phyloP scores from a whole-genome alignment of 2,329 filamentous ascomycete species.

The Gaeumannomyces sp. region DNA sequence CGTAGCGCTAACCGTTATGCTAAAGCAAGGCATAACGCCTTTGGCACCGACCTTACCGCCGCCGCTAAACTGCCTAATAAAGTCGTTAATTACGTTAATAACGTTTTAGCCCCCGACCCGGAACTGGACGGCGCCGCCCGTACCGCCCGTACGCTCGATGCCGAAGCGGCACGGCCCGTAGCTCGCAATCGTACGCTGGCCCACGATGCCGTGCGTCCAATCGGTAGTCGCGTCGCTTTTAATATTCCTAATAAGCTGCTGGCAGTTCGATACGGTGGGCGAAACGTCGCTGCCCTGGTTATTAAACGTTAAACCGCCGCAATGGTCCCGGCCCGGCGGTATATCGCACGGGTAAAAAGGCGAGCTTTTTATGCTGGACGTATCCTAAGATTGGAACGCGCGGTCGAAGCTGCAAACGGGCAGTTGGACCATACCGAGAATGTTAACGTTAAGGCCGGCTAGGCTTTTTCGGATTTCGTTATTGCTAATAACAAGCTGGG shows the following conservation, averaged over 20 bases:
- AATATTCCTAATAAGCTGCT: constrained; percentile 28
- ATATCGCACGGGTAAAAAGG: constrained; percentile 29
- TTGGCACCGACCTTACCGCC: constrained; percentile 27
- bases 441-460: constrained; percentile 22
- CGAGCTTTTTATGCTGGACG: constrained; percentile 15
- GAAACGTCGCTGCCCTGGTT: constrained; percentile 28
- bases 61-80: constrained; percentile 23
- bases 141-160: constrained; percentile 19
- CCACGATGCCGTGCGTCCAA: constrained; percentile 11
- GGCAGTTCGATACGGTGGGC: constrained; percentile 29
- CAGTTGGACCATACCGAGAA: constrained; percentile 29
- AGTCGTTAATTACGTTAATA: constrained; percentile 27
- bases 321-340: constrained; percentile 20
- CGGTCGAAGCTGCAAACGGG: constrained; percentile 30
- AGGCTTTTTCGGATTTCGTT: constrained; percentile 10
- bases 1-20: constrained; percentile 13
- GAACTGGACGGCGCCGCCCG: constrained; percentile 24
- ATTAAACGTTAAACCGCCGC: constrained; percentile 26
- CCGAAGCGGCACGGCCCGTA: constrained; percentile 28
- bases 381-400: constrained; percentile 28
- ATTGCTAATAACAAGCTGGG: neutral
- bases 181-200: constrained; percentile 21
- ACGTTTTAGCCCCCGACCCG: constrained; percentile 29
- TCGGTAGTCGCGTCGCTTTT: constrained; percentile 17
- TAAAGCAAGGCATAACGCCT: constrained; percentile 26